Evolutionary conservation across 495 filamentous ascomycete genomes (phyloP).

Genomic region (Aspergillus ostianus): DNA sequence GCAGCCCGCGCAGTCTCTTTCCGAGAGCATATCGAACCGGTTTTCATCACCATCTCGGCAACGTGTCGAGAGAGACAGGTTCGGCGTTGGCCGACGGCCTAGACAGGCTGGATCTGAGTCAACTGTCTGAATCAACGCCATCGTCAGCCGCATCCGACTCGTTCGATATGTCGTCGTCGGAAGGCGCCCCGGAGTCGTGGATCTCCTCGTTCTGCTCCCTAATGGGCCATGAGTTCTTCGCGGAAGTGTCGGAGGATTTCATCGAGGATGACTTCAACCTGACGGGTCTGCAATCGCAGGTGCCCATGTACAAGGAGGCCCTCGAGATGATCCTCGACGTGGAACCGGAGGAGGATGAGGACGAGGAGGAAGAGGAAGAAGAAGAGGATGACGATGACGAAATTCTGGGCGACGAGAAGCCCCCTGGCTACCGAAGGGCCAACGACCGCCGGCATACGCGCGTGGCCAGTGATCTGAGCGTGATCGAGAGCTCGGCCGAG

Average conservation of each 20-base stretch:
- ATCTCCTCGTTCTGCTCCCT: constrained; percentile 95
- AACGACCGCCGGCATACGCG: constrained; percentile 77
- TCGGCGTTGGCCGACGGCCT: constrained; percentile 53
- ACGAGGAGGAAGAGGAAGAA: constrained; percentile 75
- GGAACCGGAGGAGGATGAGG: constrained; percentile 89
- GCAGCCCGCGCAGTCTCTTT: constrained; percentile 17
- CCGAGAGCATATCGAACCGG: constrained; percentile 21
- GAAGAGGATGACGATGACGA: constrained; percentile 80
- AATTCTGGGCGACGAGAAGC: constrained; percentile 64
- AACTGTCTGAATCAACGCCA: constrained; percentile 49
- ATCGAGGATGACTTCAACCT: constrained; percentile 99
- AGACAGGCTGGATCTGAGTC: constrained; percentile 51
- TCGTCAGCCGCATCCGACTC: constrained; percentile 48
- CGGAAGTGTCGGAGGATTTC: constrained; percentile 97
- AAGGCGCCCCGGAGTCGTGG: constrained; percentile 89
- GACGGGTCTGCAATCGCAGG: constrained; percentile 89
- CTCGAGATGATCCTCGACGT: constrained; percentile 97
- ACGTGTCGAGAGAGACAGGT: constrained; percentile 53
- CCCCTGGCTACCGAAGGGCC: constrained; percentile 55
- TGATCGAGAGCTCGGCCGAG: constrained; percentile 95
- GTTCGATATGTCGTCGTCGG: constrained; percentile 66
- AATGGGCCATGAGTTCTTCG: constrained; percentile 97
- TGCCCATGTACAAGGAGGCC: constrained; percentile 98
- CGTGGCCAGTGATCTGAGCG: constrained; percentile 84
- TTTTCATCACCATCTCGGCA: constrained; percentile 39